A percentile compares a stretch with the other conserved stretches of the same genome.
These are phyloP conservation scores for Polysphondylium violaceum DNA, from an alignment of 78 protist genomes.

Conservation along the genomic window DNA sequence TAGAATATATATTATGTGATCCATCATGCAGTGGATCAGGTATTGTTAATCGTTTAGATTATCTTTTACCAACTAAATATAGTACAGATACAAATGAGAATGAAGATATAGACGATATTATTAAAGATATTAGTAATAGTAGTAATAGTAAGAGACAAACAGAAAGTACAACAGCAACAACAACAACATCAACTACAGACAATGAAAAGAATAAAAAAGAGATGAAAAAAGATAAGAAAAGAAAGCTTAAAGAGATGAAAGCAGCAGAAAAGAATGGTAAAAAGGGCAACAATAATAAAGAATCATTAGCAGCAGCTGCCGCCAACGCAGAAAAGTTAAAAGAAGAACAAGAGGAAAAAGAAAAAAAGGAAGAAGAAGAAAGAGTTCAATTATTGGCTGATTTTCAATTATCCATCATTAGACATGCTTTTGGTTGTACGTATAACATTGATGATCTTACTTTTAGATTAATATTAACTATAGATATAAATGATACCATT, in stretches of 20 bases:
- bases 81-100: slow-evolving; percentile 43
- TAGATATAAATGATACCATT: too few species aligned
- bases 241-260: slow-evolving; percentile 1
- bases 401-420: slow-evolving; percentile 76
- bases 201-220: slow-evolving; percentile 14
- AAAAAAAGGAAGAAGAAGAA: slow-evolving; percentile 11
- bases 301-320: not conserved
- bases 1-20: slow-evolving; percentile 75
- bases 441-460: not conserved
- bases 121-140: not conserved
- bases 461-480: too few species aligned
- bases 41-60: slow-evolving; percentile 80
- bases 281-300: slow-evolving; percentile 1
- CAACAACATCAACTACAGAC: not conserved
- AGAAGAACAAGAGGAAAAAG: slow-evolving; percentile 18
- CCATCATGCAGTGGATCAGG: slow-evolving; percentile 85
- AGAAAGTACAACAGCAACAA: not conserved
- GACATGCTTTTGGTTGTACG: slow-evolving; percentile 66
- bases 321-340: not conserved
- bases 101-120: slow-evolving; percentile 43
- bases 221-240: slow-evolving; percentile 28
- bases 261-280: slow-evolving; percentile 1
- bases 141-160: not conserved
- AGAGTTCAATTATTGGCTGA: slow-evolving; percentile 61
- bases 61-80: slow-evolving; percentile 54